Evolutionary conservation across 352 stramenopile species (phyloP), one percentile per base, ranked within the genome.

Genomic region (Achlya hypogyna): DNA sequence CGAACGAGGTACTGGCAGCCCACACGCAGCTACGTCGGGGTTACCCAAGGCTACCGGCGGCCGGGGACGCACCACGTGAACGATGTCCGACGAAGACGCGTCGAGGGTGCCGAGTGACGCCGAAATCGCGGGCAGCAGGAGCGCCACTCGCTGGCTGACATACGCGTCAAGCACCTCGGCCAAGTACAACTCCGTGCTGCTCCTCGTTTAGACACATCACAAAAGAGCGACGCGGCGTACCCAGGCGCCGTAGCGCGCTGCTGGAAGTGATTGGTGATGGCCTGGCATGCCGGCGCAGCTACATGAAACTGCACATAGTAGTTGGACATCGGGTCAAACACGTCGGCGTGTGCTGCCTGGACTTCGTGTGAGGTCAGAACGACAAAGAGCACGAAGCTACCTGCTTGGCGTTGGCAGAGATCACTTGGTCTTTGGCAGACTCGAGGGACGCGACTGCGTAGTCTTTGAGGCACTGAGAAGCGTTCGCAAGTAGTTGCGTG

Each of bases 301-400:
- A 90, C 67, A 62, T 91, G 78, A 52, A 93, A 90, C 35, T 89
- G 78, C 1, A 91, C 79, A 43, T 93, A 93, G 59, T 84, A 89
- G 16, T 80, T 72, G 29, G 81, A 89, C 1, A 82, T 82, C 38
- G 91, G 81, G 49, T 91, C 82, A 40, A 93, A 51, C 27, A 85
- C 74, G 75, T 58, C 4, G 65, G 35, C 16, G 49, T 56, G 49
- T 16, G n/a, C 49, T 20, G 42, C 18, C 42, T 49, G 22, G 42
- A 49, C 18, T 20, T 49, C 25, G 31, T 56, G 12, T 38, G 25
- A 6, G 23, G 25, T 3, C 8, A 45, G 6, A 45, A 45, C 14
- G 34, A 14, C 6, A 45, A 45, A 1, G 60, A 71, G 29, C 65
- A 51, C 0, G 66, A 51, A 14, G 58, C 58, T 27, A 42, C 34